Percentiles rank a stretch among this genome's conserved stretches.
Conservation (phyloP, 75 land plant species). For the Gnetum montanum region DNA sequence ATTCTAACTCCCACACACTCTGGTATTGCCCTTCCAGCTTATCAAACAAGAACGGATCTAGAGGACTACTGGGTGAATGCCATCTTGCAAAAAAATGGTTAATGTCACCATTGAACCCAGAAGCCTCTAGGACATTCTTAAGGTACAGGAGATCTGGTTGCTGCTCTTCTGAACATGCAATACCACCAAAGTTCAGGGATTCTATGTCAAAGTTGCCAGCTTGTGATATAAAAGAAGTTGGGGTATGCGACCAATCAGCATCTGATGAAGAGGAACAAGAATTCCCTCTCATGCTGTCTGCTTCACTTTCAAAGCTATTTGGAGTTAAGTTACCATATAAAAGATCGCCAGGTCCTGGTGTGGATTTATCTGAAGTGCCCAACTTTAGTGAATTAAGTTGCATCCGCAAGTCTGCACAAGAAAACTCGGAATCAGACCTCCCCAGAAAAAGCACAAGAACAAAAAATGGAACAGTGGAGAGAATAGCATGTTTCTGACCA, state of each 20-base stretch:
- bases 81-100: constrained; percentile 24
- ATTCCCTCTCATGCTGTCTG: constrained; percentile 15
- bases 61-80: constrained; percentile 52
- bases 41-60: constrained; percentile 42
- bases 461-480: too few relatives aligned
- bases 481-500: constrained; percentile 37
- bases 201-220: background rate
- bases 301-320: constrained; percentile 18
- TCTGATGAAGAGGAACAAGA: constrained; percentile 4
- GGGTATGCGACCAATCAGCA: constrained; percentile 3
- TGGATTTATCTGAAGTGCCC: background rate
- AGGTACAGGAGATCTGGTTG: constrained; percentile 39
- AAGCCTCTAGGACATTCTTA: constrained; percentile 28
- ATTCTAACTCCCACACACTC: constrained; percentile 4
- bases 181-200: background rate
- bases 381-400: constrained; percentile 1
- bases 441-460: too few relatives aligned
- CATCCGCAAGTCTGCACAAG: constrained; percentile 4
- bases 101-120: constrained; percentile 28
- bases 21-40: constrained; percentile 22
- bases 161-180: constrained; percentile 13
- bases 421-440: too few relatives aligned
- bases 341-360: background rate
- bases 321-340: background rate
- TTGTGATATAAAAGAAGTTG: background rate